Base-by-base conservation (phyloP, 1,284 basidiomycete genomes). In the Cutaneotrichosporon sp. region DNA sequence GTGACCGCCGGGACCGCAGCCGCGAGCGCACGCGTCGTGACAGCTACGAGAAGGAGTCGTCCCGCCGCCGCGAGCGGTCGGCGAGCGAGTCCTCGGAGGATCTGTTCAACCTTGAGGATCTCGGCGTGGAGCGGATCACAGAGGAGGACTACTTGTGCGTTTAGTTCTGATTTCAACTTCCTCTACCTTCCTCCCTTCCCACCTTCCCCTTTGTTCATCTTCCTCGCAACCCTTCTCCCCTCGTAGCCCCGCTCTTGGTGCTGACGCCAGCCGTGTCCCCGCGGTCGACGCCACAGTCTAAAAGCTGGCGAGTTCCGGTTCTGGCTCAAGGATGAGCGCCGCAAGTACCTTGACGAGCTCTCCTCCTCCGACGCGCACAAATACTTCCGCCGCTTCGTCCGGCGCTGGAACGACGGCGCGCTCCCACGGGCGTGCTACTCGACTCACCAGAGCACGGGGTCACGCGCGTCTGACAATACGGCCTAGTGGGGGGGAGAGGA, bases 121-220 rank as follows among this genome's bases (percentile, higher is more conserved):
- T 78, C 10, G 78, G 79, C 2, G 71, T 76, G 5, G 63, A 63
- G 31, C 68, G 70, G 42, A 78, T 80, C 22, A 65, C 63, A 0
- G 69, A 75, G 38, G 72, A 76, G 9, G 79, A 80, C 62, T 79
- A 77, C 56, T 79, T 77, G 79, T 79, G 64, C 57, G 77, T 73
- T 38, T 46, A 27, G 16, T 27, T 31, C 47, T 34, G n/a, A 13
- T 47, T 29, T 2, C 20, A 2, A 2, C 45, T 33, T n/a, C 18
- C 45, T 24, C n/a, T n/a, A n/a, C n/a, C n/a, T n/a, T n/a, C n/a
- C n/a, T n/a, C n/a, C 53, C 34, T 16, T 14, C 24, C 11, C 16
- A 10, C 18, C 38, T 42, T n/a, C n/a, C n/a, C n/a, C n/a, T n/a
- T n/a, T n/a, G n/a, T n/a, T n/a, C n/a, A n/a, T n/a, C n/a, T n/a